These are phyloP conservation scores for Aspergillus candidus DNA, from an alignment of 2,329 filamentous ascomycete species.

Conservation along the genomic window DNA sequence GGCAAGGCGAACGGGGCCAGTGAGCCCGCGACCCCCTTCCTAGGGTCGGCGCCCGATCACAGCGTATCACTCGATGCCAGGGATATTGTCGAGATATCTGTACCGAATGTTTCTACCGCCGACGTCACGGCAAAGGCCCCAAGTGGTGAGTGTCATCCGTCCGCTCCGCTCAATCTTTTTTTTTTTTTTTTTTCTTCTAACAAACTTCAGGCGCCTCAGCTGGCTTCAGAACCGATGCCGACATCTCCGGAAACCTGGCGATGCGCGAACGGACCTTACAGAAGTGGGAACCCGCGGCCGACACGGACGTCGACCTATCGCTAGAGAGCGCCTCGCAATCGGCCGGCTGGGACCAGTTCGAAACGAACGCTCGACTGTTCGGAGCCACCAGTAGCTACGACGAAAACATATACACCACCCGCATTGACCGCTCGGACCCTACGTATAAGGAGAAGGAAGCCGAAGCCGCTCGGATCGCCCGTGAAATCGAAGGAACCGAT, in stretches of 20 bases:
- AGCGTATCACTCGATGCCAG: slow-evolving; percentile 57
- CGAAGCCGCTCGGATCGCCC: slow-evolving; percentile 73
- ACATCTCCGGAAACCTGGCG: slow-evolving; percentile 71
- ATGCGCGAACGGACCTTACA: slow-evolving; percentile 70
- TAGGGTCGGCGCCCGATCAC: slow-evolving; percentile 41
- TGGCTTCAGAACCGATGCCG: slow-evolving; percentile 77
- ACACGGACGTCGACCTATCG: slow-evolving; percentile 59
- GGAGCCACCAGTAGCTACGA: slow-evolving; percentile 86
- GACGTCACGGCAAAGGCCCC: slow-evolving; percentile 47
- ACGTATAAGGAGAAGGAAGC: slow-evolving; percentile 72
- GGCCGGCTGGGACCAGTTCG: slow-evolving; percentile 85
- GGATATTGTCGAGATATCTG: slow-evolving; percentile 53
- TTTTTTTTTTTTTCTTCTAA: slow-evolving; percentile 1
- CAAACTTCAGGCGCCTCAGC: slow-evolving; percentile 53
- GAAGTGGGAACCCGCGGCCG: slow-evolving; percentile 69
- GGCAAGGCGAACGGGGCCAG: slow-evolving; percentile 38
- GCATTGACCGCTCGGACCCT: slow-evolving; percentile 77
- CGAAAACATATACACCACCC: slow-evolving; percentile 89
- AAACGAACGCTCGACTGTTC: slow-evolving; percentile 79
- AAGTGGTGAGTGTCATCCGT: slow-evolving; percentile 48
- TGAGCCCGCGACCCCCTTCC: slow-evolving; percentile 33
- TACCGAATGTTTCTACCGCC: slow-evolving; percentile 48
- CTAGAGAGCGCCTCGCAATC: slow-evolving; percentile 55
- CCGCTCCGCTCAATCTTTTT: too few relatives aligned
- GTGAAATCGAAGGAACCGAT: slow-evolving; percentile 76